phyloP scores from a whole-genome alignment of 2,329 filamentous ascomycete genomes.

The Periconia sp. region DNA sequence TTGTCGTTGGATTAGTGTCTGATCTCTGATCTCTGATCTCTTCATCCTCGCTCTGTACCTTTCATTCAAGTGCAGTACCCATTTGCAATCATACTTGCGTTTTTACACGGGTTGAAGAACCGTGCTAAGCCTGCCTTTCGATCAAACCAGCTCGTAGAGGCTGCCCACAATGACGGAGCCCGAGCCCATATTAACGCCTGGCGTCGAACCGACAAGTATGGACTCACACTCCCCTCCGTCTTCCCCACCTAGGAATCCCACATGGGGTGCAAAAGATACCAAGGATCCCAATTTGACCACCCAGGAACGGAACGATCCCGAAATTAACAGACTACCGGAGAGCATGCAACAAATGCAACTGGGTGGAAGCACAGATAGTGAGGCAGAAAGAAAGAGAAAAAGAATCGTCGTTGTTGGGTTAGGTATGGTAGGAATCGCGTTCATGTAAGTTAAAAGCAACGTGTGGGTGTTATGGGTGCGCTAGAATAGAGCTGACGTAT shows the following conservation, averaged over 20 bases:
- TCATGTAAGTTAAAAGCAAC: slow-evolving; percentile 71
- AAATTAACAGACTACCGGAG: slow-evolving; percentile 53
- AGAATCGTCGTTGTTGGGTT: slow-evolving; percentile 82
- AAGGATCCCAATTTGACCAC: slow-evolving; percentile 47
- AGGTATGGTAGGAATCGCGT: slow-evolving; percentile 90
- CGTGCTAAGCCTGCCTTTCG: too few species aligned
- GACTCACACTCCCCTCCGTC: slow-evolving; percentile 36
- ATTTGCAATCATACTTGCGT: neutral
- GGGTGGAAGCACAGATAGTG: slow-evolving; percentile 34
- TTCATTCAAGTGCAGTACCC: neutral
- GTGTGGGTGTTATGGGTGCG: neutral
- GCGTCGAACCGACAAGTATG: slow-evolving; percentile 40
- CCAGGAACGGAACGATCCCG: slow-evolving; percentile 53
- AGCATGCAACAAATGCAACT: slow-evolving; percentile 45
- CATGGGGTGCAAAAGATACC: slow-evolving; percentile 31
- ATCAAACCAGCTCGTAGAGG: neutral
- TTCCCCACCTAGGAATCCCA: slow-evolving; percentile 26
- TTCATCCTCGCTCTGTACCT: neutral
- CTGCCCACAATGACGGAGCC: slow-evolving; percentile 24
- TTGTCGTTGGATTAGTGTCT: too few species aligned
- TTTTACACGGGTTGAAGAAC: neutral
- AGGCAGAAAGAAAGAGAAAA: slow-evolving; percentile 56
- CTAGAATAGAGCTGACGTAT: slow-evolving; percentile 6
- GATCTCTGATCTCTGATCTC: neutral
- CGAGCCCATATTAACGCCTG: slow-evolving; percentile 36